Evolutionary conservation across 2,329 filamentous ascomycete species (phyloP), one percentile per base, ranked within the genome.

Genomic region (Knufia fluminis): DNA sequence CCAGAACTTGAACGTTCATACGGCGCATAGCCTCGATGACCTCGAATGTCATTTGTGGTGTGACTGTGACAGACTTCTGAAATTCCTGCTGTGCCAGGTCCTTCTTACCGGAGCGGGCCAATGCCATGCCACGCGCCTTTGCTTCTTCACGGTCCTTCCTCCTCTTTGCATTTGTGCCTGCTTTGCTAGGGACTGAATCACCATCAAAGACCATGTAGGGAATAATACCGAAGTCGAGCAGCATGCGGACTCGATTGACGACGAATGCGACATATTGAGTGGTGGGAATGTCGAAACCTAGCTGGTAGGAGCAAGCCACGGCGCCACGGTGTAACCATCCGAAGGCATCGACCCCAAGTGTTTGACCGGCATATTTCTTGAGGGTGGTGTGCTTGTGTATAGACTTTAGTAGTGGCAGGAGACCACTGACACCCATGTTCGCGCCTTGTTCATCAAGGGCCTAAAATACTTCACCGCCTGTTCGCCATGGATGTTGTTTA

Each of bases 181-280:
- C 84, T 68, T 98, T 98, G 73, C 90, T 95, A 26, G 92, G 92
- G 20, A 98, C 76, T 63, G 85, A 89, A 64, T 96, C 92, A 54
- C 92, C 92, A 68, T 98, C 92, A 64, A 98, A 98, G 31, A 98
- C 85, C 49, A 98, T 71, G 65, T 94, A 98, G 0, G 92, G 92
- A n/a, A 77, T 94, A 35, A 97, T 80, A 20, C 90, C 91, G 64
- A 94, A 96, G 68, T 95, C 86, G 54, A 88, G 79, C 51, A 95
- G 80, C 92, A 98, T 97, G 52, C 84, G 83, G 46, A 98, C 89
- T 53, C 90, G 86, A 62, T 86, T 80, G 77, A 98, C 83, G 47
- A 85, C 85, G 60, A 89, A 94, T 62, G 94, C 86, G 62, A 98
- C 80, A 72, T 89, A 92, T 86, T 87, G 94, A 48, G 79, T 83